A percentile compares a stretch with the other conserved stretches of the same genome.
Evolutionary conservation across 1,139 yeast genomes (phyloP).

Genomic region (Diutina rugosa): DNA sequence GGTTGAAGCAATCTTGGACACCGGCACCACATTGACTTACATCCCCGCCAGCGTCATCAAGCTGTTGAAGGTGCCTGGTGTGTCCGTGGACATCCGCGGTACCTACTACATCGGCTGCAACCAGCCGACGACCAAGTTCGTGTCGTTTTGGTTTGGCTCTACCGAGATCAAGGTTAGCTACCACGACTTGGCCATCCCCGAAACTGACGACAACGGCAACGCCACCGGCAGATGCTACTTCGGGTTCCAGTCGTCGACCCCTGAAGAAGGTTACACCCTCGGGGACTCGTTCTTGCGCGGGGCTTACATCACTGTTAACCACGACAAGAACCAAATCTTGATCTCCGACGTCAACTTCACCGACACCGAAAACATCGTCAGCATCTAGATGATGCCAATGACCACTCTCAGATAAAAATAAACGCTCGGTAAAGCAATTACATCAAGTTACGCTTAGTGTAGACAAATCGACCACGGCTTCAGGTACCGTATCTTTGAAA

Average conservation of each 20-base stretch:
- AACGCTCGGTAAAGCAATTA: too few species aligned
- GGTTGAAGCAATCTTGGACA: neutral
- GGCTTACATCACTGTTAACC: slow-evolving; percentile 1
- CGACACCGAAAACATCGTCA: neutral
- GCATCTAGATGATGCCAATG: neutral
- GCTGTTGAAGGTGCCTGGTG: neutral
- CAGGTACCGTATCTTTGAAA: too few species aligned
- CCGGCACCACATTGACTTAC: neutral
- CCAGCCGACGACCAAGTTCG: neutral
- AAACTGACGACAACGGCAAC: neutral
- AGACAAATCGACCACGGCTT: too few species aligned
- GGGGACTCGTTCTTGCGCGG: neutral
- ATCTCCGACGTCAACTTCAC: neutral
- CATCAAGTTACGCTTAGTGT: too few species aligned
- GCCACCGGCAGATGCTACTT: neutral
- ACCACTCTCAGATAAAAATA: too few species aligned
- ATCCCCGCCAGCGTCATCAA: neutral
- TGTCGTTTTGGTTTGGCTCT: neutral
- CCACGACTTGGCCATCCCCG: neutral
- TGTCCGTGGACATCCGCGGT: neutral
- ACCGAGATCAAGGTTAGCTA: neutral
- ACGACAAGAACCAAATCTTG: neutral
- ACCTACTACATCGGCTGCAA: neutral
- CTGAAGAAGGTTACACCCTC: neutral
- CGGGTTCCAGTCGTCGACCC: neutral